phyloP scores from a whole-genome alignment of 495 filamentous ascomycete genomes.

The Aspergillus affinis region DNA sequence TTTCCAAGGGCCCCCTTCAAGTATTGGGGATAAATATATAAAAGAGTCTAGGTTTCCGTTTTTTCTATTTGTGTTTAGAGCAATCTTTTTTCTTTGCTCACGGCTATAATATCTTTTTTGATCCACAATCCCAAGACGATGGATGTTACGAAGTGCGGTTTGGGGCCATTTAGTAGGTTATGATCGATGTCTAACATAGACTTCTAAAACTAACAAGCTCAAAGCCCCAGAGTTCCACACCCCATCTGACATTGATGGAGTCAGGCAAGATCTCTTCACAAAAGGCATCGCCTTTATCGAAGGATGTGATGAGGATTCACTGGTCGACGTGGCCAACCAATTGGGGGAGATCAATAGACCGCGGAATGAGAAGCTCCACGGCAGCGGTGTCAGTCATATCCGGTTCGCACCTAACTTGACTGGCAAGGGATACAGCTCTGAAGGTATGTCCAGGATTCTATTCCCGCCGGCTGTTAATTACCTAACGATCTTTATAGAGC shows the following conservation, averaged over 20 bases:
- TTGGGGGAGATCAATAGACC: not conserved
- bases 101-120: too few species aligned
- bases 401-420: not conserved
- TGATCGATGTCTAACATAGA: not conserved
- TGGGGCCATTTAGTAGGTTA: not conserved
- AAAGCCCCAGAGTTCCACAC: not conserved
- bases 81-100: too few species aligned
- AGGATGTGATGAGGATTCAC: constrained; percentile 9
- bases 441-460: not conserved
- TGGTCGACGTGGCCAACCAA: constrained; percentile 8
- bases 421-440: not conserved
- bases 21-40: too few species aligned
- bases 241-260: not conserved
- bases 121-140: not conserved
- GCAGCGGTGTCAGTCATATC: not conserved
- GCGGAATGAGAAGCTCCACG: not conserved
- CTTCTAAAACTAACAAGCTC: not conserved
- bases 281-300: constrained; percentile 14
- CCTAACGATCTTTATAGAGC: not conserved
- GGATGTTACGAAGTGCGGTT: not conserved
- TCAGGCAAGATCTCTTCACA: not conserved
- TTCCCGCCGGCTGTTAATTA: not conserved
- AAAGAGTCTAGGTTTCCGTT: too few species aligned
- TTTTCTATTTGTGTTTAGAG: too few species aligned
- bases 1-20: too few species aligned